Conservation (phyloP, 2,329 filamentous ascomycete species). For the Fusarium papillatum region DNA sequence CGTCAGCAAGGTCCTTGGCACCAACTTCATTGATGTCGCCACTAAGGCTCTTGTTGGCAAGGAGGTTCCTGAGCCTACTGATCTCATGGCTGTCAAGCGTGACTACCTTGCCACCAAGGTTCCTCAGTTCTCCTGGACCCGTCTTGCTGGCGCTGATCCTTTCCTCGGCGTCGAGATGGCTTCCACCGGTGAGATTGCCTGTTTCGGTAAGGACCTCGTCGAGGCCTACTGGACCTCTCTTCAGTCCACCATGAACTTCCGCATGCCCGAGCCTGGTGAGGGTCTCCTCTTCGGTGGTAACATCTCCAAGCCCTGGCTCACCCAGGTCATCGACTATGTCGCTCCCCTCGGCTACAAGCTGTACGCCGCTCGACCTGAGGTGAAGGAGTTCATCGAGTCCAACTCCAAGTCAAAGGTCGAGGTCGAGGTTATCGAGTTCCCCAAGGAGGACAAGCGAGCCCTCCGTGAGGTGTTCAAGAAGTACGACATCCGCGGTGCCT, state of each 20-base stretch:
- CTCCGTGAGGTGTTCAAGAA: conserved; percentile 96
- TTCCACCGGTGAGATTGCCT: conserved; percentile 97
- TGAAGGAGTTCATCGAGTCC: conserved; percentile 88
- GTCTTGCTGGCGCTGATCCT: conserved; percentile 95
- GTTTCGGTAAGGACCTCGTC: conserved; percentile 95
- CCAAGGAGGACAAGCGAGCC: conserved; percentile 94
- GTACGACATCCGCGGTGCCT: conserved; percentile 95
- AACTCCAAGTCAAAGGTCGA: conserved; percentile 74
- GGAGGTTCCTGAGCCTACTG: conserved; percentile 85
- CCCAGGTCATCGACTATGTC: conserved; percentile 87
- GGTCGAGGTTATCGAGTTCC: conserved; percentile 96
- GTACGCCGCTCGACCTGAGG: conserved; percentile 83
- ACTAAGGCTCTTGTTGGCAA: conserved; percentile 92
- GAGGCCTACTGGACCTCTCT: conserved; percentile 98
- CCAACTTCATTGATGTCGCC: conserved; percentile 96
- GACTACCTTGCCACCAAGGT: conserved; percentile 98
- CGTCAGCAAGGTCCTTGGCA: conserved; percentile 95
- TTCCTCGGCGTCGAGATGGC: conserved; percentile 99
- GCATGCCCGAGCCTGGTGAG: conserved; percentile 92
- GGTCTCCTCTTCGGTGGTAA: conserved; percentile 96
- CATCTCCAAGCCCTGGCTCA: conserved; percentile 77
- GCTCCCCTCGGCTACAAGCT: conserved; percentile 94
- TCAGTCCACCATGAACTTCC: conserved; percentile 99
- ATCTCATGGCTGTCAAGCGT: conserved; percentile 91
- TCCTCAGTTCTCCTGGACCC: conserved; percentile 98